Evolutionary conservation across 306 rosid genomes (phyloP).

Genomic region (Casuarina glauca): DNA sequence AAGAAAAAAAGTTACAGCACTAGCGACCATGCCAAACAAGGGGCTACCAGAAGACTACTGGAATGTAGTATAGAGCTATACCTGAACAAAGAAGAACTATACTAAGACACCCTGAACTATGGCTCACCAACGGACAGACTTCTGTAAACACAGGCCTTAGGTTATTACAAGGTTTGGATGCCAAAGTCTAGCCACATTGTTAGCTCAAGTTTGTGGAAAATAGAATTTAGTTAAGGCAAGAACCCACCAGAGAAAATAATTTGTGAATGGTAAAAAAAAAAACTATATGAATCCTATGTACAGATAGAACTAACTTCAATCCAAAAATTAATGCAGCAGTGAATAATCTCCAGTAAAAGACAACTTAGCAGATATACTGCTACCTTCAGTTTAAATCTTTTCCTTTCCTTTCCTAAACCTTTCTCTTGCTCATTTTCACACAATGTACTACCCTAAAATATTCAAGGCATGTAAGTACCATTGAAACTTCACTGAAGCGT

Average conservation of each 20-base stretch:
- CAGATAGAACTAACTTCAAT: background rate
- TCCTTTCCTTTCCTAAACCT: background rate
- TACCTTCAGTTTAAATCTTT: background rate
- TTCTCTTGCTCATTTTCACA: background rate
- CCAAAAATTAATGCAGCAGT: background rate
- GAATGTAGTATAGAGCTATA: background rate
- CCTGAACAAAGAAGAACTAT: background rate
- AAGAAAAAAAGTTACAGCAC: background rate
- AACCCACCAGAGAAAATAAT: background rate
- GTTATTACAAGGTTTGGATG: background rate
- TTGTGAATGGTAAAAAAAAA: background rate
- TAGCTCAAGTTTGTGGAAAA: background rate
- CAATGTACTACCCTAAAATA: background rate
- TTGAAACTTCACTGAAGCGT: background rate
- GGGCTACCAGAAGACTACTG: background rate
- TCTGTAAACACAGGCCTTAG: background rate
- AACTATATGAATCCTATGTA: background rate
- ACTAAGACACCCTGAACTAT: background rate
- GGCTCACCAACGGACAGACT: too few relatives aligned
- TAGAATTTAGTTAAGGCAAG: background rate
- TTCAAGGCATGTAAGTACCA: background rate
- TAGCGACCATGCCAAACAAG: slow-evolving; percentile 17
- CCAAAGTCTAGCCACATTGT: background rate
- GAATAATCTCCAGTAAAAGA: background rate
- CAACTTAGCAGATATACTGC: slow-evolving; percentile 3